These are phyloP conservation scores for Gossypium davidsonii DNA, from an alignment of 441 rosid species.

Conservation along the genomic window DNA sequence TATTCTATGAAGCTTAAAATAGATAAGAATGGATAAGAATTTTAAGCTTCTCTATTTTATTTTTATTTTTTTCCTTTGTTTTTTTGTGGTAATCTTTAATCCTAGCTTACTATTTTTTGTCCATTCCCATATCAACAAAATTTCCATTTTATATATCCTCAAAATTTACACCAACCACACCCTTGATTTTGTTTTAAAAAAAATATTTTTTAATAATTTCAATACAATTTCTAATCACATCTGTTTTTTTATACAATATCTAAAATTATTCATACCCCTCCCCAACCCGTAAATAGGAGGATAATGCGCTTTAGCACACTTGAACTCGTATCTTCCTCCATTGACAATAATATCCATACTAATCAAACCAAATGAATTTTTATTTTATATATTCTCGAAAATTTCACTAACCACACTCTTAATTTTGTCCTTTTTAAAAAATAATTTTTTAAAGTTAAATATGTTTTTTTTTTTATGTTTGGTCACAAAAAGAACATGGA, in stretches of 20 bases:
- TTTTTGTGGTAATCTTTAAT: not conserved
- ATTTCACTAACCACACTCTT: not conserved
- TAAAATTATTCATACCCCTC: too few species aligned
- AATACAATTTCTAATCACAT: too few species aligned
- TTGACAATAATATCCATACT: too few species aligned
- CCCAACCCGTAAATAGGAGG: accelerated
- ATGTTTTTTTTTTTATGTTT: too few species aligned
- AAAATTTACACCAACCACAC: not conserved
- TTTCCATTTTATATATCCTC: not conserved
- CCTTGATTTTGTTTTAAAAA: not conserved
- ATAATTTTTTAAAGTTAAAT: too few species aligned
- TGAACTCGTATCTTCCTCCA: accelerated
- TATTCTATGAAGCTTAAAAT: not conserved
- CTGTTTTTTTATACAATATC: too few species aligned
- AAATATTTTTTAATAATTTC: not conserved
- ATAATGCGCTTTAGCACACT: too few species aligned
- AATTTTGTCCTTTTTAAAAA: too few species aligned
- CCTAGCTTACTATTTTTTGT: not conserved
- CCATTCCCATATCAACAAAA: not conserved
- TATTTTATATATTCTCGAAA: not conserved
- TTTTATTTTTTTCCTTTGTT: not conserved
- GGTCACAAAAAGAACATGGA: too few species aligned
- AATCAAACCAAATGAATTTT: not conserved
- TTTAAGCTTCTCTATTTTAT: not conserved
- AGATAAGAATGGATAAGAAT: not conserved